phyloP scores from a whole-genome alignment of 129 eudicot genomes.

The Helianthus tuberosus region DNA sequence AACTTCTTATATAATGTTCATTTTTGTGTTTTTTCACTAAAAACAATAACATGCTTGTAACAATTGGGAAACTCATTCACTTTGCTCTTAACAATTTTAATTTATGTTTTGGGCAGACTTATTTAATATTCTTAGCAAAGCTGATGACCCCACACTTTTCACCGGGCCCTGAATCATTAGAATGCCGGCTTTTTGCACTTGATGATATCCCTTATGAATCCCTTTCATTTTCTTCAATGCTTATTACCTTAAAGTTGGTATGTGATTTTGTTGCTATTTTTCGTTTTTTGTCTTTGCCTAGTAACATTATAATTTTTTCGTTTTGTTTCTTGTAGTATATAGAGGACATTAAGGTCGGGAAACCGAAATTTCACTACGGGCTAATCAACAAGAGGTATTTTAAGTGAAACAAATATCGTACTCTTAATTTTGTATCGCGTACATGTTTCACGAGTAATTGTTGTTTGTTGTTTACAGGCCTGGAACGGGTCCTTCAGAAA shows the following conservation, averaged over 20 bases:
- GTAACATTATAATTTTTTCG: not conserved
- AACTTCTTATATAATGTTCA: not conserved
- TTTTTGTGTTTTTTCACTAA: not conserved
- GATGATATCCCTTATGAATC: slow-evolving; percentile 96
- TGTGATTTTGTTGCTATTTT: not conserved
- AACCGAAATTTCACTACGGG: slow-evolving; percentile 86
- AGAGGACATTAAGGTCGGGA: slow-evolving; percentile 75
- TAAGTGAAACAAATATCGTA: too few species aligned
- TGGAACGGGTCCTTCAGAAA: slow-evolving; percentile 90
- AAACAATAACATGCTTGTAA: not conserved
- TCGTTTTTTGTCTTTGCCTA: slow-evolving; percentile 3
- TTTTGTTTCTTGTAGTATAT: slow-evolving; percentile 58
- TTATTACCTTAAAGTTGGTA: slow-evolving; percentile 91
- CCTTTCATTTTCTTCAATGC: slow-evolving; percentile 94
- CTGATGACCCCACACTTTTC: slow-evolving; percentile 80
- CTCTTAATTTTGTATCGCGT: too few species aligned
- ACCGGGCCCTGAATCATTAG: slow-evolving; percentile 93
- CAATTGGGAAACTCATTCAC: not conserved
- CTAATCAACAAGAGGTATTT: slow-evolving; percentile 81
- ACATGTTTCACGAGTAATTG: slow-evolving; percentile 4
- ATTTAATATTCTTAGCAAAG: slow-evolving; percentile 85
- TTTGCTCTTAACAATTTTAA: not conserved
- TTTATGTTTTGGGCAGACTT: slow-evolving; percentile 60
- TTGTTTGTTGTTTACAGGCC: slow-evolving; percentile 58
- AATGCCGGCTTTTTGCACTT: slow-evolving; percentile 76